Evolutionary conservation across 1,139 yeast genomes (phyloP).

Genomic region (Saccharomycopsis hybrid): DNA sequence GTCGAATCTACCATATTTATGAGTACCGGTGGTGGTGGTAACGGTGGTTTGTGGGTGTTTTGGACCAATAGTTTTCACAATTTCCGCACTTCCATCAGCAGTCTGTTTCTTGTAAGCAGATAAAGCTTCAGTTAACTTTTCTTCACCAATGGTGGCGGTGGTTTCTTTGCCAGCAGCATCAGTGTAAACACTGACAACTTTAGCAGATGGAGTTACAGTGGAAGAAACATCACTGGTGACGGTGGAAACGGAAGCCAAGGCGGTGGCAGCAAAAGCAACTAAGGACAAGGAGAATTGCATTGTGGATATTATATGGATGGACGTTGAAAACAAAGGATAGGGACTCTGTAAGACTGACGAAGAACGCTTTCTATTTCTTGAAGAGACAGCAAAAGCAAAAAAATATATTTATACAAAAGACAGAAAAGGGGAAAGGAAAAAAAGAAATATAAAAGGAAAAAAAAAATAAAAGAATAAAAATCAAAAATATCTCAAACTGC

Average conservation of each 20-base stretch:
- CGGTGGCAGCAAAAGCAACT: constrained; percentile 30
- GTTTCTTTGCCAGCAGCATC: constrained; percentile 26
- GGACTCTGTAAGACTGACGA: too few relatives aligned
- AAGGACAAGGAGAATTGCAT: constrained; percentile 35
- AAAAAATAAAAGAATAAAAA: too few relatives aligned
- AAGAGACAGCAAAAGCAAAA: too few relatives aligned
- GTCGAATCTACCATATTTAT: constrained; percentile 46
- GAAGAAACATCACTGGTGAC: constrained; percentile 17
- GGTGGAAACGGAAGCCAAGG: constrained; percentile 24
- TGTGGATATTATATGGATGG: constrained; percentile 1
- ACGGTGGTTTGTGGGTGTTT: constrained; percentile 28
- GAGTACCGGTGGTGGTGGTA: constrained; percentile 35
- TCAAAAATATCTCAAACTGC: too few relatives aligned
- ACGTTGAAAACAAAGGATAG: too few relatives aligned
- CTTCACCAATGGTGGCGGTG: constrained; percentile 17
- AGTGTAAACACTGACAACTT: constrained; percentile 24
- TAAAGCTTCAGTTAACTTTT: constrained; percentile 1
- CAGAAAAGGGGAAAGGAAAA: too few relatives aligned
- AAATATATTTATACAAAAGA: too few relatives aligned
- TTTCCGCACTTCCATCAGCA: background rate
- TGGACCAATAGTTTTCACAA: constrained; percentile 24
- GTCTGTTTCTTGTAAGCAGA: background rate
- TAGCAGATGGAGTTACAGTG: constrained; percentile 21
- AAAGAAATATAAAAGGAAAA: too few relatives aligned
- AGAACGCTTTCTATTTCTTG: too few relatives aligned